phyloP scores from a whole-genome alignment of 1,139 yeast species.

The Geotrichum phurueaensis region DNA sequence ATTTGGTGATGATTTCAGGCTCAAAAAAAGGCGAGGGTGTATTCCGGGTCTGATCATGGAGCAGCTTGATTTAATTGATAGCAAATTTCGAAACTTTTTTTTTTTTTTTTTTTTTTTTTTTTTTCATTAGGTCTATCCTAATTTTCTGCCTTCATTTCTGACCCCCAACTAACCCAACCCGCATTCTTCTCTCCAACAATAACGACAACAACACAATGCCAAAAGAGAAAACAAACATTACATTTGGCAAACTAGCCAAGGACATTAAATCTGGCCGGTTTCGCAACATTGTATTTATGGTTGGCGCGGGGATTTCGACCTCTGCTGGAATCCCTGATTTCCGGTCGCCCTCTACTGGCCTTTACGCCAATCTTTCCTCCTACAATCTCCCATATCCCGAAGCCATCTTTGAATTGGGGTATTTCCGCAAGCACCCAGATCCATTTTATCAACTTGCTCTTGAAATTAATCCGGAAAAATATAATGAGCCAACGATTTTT shows the following conservation, averaged over 20 bases:
- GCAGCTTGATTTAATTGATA: no score
- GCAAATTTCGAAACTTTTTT: no score
- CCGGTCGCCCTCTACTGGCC: constrained; percentile 84
- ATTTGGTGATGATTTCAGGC: background rate
- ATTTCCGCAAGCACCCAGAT: constrained; percentile 63
- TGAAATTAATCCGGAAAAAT: constrained; percentile 84
- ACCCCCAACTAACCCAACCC: background rate
- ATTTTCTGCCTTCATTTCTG: background rate
- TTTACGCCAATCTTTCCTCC: constrained; percentile 71
- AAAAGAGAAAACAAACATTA: background rate
- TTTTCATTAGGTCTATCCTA: background rate
- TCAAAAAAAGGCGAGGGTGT: no score
- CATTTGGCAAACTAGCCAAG: constrained; percentile 27
- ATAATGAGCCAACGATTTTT: constrained; percentile 67
- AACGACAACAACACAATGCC: background rate
- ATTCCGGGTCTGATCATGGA: no score
- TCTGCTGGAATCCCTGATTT: constrained; percentile 94
- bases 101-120: background rate
- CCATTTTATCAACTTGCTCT: constrained; percentile 81
- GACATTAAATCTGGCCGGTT: constrained; percentile 27
- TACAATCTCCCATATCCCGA: constrained; percentile 84
- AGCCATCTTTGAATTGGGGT: constrained; percentile 89
- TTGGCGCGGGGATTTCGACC: constrained; percentile 93
- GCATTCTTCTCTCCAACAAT: background rate
- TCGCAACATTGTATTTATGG: constrained; percentile 38